Evolutionary conservation across 1,139 yeast species (phyloP).

Genomic region (Cylindricascospora bacillispora): DNA sequence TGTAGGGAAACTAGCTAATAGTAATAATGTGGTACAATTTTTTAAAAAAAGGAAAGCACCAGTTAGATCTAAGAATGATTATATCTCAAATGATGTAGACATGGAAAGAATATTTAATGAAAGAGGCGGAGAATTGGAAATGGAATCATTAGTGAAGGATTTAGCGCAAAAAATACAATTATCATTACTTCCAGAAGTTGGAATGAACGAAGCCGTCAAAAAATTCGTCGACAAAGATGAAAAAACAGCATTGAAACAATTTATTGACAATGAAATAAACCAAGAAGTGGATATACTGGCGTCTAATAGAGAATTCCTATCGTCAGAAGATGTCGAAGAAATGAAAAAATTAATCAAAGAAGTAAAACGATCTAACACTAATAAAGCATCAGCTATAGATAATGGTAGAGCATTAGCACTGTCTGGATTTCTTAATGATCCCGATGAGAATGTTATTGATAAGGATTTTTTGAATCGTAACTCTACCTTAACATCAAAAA

Average conservation of each 20-base stretch:
- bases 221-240: conserved; percentile 75
- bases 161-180: conserved; percentile 52
- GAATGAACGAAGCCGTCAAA: conserved; percentile 61
- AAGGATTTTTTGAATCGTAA: neutral
- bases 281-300: conserved; percentile 48
- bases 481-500: no score
- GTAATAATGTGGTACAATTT: conserved; percentile 70
- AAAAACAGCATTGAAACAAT: conserved; percentile 52
- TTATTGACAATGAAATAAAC: conserved; percentile 54
- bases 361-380: conserved; percentile 16
- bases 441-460: neutral
- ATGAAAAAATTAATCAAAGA: conserved; percentile 21
- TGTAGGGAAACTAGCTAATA: conserved; percentile 84
- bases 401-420: conserved; percentile 9
- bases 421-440: conserved; percentile 7
- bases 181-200: conserved; percentile 61
- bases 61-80: conserved; percentile 18
- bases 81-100: conserved; percentile 17
- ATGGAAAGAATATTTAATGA: conserved; percentile 13
- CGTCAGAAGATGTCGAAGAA: conserved; percentile 26
- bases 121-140: conserved; percentile 32
- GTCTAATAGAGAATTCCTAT: conserved; percentile 28
- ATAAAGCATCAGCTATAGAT: conserved; percentile 1
- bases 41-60: conserved; percentile 34
- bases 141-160: conserved; percentile 48